These are phyloP conservation scores for Coniella lustricola DNA, from an alignment of 2,329 filamentous ascomycete species.

Conservation along the genomic window DNA sequence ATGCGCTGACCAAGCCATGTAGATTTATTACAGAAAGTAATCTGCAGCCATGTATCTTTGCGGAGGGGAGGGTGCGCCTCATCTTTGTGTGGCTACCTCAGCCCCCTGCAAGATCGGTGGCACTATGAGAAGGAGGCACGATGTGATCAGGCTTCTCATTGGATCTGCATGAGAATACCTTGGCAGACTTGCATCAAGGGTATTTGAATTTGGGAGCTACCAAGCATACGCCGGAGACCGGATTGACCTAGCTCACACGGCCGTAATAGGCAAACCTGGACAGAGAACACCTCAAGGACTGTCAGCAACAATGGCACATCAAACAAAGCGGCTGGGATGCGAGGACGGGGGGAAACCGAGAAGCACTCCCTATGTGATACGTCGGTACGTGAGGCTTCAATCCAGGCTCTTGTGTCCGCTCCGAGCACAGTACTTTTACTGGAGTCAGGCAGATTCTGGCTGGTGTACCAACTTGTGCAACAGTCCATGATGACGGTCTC, in stretches of 20 bases:
- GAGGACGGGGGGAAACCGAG: constrained; percentile 5
- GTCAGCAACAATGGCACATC: not conserved
- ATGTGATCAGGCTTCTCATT: not conserved
- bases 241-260: not conserved
- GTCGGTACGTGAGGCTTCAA: not conserved
- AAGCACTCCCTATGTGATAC: constrained; percentile 8
- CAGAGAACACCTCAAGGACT: not conserved
- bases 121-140: not conserved
- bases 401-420: not conserved
- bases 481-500: constrained; percentile 3
- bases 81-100: not conserved
- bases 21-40: constrained; percentile 54
- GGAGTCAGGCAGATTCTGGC: constrained; percentile 8
- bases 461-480: constrained; percentile 7
- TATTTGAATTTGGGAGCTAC: not conserved
- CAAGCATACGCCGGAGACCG: not conserved
- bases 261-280: not conserved
- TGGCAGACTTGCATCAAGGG: not conserved
- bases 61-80: not conserved
- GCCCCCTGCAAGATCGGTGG: not conserved
- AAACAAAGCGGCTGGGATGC: constrained; percentile 7
- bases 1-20: constrained; percentile 17
- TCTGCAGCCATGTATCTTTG: not conserved
- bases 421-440: constrained; percentile 7
- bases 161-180: not conserved